Evolutionary conservation across 192 early-diverging fungal genomes (phyloP).

Genomic region (Coemansia biformis): DNA sequence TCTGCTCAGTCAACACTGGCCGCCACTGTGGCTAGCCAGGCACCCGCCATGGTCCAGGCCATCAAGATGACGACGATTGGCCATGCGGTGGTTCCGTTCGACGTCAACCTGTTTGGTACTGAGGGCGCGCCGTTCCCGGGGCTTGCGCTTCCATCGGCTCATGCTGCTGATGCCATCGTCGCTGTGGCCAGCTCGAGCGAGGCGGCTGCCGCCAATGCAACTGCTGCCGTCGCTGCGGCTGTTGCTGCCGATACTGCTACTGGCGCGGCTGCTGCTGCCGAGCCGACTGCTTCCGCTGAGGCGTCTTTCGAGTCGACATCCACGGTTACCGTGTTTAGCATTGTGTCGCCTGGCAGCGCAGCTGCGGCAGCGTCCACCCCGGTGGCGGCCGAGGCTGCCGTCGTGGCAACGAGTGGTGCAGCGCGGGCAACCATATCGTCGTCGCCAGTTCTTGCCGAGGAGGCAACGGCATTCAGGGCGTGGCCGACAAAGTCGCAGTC

Average conservation of each 20-base stretch:
- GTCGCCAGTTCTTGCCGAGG: slow-evolving; percentile 21
- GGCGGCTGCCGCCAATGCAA: neutral
- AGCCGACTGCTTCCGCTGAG: neutral
- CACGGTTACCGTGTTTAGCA: neutral
- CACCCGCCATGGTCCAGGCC: slow-evolving; percentile 2
- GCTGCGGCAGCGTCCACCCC: too few relatives aligned
- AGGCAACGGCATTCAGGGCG: slow-evolving; percentile 11
- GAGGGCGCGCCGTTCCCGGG: slow-evolving; percentile 7
- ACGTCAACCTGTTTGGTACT: slow-evolving; percentile 33
- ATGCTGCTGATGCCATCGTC: too few relatives aligned
- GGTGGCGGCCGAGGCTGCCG: neutral
- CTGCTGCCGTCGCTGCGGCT: neutral
- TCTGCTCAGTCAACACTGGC: neutral
- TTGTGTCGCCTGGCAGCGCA: too few relatives aligned
- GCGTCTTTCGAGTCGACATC: neutral
- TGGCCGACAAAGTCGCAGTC: neutral
- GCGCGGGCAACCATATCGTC: neutral
- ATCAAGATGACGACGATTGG: slow-evolving; percentile 42
- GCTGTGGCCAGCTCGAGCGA: too few relatives aligned
- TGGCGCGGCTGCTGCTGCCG: slow-evolving; percentile 1
- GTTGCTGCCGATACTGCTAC: neutral
- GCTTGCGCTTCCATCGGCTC: neutral
- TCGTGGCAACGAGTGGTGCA: neutral
- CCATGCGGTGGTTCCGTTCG: slow-evolving; percentile 35
- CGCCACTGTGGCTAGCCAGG: neutral